These are phyloP conservation scores for Aspergillus cejpii DNA, from an alignment of 2,329 filamentous ascomycete species.

Conservation along the genomic window DNA sequence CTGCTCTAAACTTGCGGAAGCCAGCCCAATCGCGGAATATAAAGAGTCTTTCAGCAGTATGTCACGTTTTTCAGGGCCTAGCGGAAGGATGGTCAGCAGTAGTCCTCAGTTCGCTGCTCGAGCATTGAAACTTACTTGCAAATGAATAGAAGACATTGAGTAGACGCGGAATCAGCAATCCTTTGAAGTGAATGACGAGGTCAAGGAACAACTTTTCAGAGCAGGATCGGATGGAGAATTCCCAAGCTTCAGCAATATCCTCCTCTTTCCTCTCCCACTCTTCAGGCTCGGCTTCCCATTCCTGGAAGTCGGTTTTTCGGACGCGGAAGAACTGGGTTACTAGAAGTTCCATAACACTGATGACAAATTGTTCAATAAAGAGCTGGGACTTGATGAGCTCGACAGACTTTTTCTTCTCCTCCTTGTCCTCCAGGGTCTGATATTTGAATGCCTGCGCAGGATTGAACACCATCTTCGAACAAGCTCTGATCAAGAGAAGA, in stretches of 20 bases:
- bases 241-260: conserved; percentile 74
- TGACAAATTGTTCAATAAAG: conserved; percentile 67
- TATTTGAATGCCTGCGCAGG: conserved; percentile 79
- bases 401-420: conserved; percentile 66
- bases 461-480: conserved; percentile 76
- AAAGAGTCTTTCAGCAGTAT: conserved; percentile 87
- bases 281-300: conserved; percentile 91
- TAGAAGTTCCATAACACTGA: conserved; percentile 74
- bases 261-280: conserved; percentile 93
- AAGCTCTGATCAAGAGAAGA: conserved; percentile 72
- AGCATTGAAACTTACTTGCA: conserved; percentile 48
- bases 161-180: conserved; percentile 69
- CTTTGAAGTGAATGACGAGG: conserved; percentile 80
- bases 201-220: conserved; percentile 92
- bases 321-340: conserved; percentile 87
- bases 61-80: conserved; percentile 56
- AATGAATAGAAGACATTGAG: conserved; percentile 76
- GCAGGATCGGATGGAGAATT: conserved; percentile 86
- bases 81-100: neutral
- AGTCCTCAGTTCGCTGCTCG: conserved; percentile 2
- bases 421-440: conserved; percentile 63
- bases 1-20: conserved; percentile 67
- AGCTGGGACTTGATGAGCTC: conserved; percentile 65
- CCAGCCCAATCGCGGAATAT: conserved; percentile 84
- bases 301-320: conserved; percentile 72